These are phyloP conservation scores for Dacryopinax primogenitus DNA, from an alignment of 768 basidiomycete species.

Conservation along the genomic window DNA sequence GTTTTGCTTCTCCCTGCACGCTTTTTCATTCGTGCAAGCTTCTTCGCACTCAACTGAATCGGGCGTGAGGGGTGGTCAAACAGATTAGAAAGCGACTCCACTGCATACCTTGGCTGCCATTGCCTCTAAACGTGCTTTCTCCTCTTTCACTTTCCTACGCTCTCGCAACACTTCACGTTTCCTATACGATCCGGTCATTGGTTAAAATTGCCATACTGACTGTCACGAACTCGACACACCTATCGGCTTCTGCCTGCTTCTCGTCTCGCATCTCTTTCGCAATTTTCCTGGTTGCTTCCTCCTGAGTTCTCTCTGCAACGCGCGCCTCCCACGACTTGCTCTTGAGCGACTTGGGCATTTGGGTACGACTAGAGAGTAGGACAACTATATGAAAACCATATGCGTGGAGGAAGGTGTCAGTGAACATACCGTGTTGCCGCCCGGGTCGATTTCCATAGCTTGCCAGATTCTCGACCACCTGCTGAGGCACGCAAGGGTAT, in stretches of 20 bases:
- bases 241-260: slow-evolving; percentile 51
- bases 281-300: slow-evolving; percentile 58
- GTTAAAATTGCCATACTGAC: too few species aligned
- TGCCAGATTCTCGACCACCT: slow-evolving; percentile 15
- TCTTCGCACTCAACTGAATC: slow-evolving; percentile 63
- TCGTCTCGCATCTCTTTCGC: slow-evolving; percentile 63
- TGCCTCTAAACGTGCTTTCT: slow-evolving; percentile 44
- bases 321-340: slow-evolving; percentile 54
- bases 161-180: slow-evolving; percentile 43
- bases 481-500: background rate
- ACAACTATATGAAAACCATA: background rate
- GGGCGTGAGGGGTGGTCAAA: background rate
- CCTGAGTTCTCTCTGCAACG: slow-evolving; percentile 54
- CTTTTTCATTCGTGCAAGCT: slow-evolving; percentile 57
- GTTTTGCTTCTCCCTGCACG: slow-evolving; percentile 68
- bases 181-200: background rate
- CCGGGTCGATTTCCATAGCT: slow-evolving; percentile 14
- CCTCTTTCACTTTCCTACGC: slow-evolving; percentile 60
- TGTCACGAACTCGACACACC: slow-evolving; percentile 30
- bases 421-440: slow-evolving; percentile 11
- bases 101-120: slow-evolving; percentile 43
- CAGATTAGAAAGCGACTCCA: background rate
- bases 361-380: slow-evolving; percentile 42
- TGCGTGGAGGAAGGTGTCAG: background rate
- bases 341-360: slow-evolving; percentile 51